Conservation (phyloP, 2,329 filamentous ascomycete species). For the Zelopaecilomyces penicillatus region DNA sequence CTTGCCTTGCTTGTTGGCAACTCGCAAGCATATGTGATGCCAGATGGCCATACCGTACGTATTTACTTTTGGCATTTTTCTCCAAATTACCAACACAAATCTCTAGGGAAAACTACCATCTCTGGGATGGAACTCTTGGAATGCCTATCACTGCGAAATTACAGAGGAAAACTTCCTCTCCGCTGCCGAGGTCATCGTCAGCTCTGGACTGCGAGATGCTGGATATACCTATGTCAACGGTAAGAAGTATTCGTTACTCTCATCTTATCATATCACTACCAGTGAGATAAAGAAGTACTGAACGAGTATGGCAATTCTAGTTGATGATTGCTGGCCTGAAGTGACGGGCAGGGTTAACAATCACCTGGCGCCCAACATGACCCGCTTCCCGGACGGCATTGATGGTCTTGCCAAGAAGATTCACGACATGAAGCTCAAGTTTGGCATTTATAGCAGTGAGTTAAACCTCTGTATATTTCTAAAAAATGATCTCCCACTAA, state of each 20-base stretch:
- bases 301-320: not conserved
- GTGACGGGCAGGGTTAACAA: constrained; percentile 29
- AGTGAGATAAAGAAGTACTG: not conserved
- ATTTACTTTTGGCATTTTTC: too few species aligned
- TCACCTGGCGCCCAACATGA: constrained; percentile 35
- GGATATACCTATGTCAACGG: constrained; percentile 51
- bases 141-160: constrained; percentile 43
- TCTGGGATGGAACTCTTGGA: constrained; percentile 45
- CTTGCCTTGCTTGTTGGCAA: constrained; percentile 1
- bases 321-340: constrained; percentile 55
- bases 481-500: not conserved
- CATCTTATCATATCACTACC: not conserved
- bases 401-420: constrained; percentile 42
- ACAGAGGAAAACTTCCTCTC: constrained; percentile 39
- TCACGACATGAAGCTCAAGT: constrained; percentile 49
- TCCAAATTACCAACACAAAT: not conserved
- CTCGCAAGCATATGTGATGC: constrained; percentile 3
- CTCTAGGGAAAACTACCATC: constrained; percentile 24
- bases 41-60: constrained; percentile 4
- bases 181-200: constrained; percentile 38
- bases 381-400: constrained; percentile 52
- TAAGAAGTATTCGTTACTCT: not conserved
- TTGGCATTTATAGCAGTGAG: constrained; percentile 55
- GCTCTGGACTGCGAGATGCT: constrained; percentile 40
- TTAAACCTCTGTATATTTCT: constrained; percentile 10